Percentiles rank a stretch among this genome's conserved stretches.
Evolutionary conservation across 1,284 basidiomycete species (phyloP).

Genomic region (Cutaneotrichosporon cutaneum): DNA sequence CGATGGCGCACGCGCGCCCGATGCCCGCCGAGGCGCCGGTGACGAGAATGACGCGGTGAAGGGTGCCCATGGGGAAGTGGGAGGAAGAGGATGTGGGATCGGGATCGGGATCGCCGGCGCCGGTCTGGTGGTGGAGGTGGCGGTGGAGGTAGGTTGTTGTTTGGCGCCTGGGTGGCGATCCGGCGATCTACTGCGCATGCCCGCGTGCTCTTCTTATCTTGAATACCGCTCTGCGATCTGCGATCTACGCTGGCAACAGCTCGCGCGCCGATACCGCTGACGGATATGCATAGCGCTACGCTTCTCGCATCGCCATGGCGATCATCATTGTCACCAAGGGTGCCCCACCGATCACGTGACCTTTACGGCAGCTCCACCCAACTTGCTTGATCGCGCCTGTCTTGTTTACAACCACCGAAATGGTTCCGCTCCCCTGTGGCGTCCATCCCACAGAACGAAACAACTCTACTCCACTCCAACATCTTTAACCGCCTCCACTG

Average conservation of each 20-base stretch:
- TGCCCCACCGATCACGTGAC: not conserved
- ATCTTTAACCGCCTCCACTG: not conserved
- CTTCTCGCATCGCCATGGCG: not conserved
- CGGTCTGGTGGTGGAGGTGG: not conserved
- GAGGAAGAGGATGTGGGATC: not conserved
- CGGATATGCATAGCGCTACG: not conserved
- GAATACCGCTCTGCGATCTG: too few species aligned
- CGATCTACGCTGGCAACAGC: too few species aligned
- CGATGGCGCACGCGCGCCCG: constrained; percentile 58
- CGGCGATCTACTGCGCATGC: too few species aligned
- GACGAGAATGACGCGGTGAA: constrained; percentile 43
- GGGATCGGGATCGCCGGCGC: not conserved
- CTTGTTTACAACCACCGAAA: not conserved
- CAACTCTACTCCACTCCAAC: not conserved
- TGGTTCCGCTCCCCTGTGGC: not conserved
- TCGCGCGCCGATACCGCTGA: not conserved
- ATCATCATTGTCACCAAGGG: not conserved
- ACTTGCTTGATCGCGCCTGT: not conserved
- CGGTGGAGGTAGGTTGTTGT: too few species aligned
- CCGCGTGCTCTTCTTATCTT: too few species aligned
- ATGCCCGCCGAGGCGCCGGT: constrained; percentile 56
- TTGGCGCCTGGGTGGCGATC: too few species aligned
- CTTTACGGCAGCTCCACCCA: not conserved
- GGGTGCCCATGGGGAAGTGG: not conserved
- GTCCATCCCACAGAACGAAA: not conserved